These are phyloP conservation scores for Auricularia heimuer DNA, from an alignment of 768 basidiomycete species.

Conservation along the genomic window DNA sequence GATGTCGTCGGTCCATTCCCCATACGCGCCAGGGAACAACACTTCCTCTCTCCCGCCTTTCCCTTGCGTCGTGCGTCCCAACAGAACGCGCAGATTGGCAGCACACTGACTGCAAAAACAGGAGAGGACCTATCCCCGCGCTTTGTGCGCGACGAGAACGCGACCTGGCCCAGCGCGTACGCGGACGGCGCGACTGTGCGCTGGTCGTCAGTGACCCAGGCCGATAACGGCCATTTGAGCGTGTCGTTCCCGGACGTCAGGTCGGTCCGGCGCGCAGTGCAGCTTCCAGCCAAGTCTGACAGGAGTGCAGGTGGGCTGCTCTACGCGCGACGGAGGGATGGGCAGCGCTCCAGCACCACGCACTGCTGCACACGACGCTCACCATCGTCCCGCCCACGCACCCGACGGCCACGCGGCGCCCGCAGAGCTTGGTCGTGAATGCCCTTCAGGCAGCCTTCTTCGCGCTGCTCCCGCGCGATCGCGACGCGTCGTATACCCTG, in stretches of 20 bases:
- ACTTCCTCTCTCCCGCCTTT: slow-evolving; percentile 69
- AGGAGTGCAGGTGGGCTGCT: slow-evolving; percentile 47
- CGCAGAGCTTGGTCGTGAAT: slow-evolving; percentile 39
- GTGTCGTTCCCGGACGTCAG: slow-evolving; percentile 58
- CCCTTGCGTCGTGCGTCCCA: slow-evolving; percentile 48
- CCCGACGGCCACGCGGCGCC: slow-evolving; percentile 21
- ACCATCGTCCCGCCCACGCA: slow-evolving; percentile 40
- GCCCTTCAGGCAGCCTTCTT: slow-evolving; percentile 71
- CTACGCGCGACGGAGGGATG: slow-evolving; percentile 75
- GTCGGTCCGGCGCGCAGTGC: slow-evolving; percentile 21
- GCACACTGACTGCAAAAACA: neutral
- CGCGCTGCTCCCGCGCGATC: slow-evolving; percentile 42
- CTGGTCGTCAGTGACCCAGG: slow-evolving; percentile 42
- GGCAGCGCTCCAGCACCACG: slow-evolving; percentile 77
- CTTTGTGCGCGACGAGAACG: slow-evolving; percentile 32
- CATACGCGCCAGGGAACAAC: slow-evolving; percentile 74
- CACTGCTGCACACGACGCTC: slow-evolving; percentile 54
- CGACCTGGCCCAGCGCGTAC: slow-evolving; percentile 56
- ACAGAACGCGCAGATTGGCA: neutral
- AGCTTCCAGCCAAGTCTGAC: neutral
- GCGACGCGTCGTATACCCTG: slow-evolving; percentile 17
- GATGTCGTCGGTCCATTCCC: slow-evolving; percentile 72
- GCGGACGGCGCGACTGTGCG: slow-evolving; percentile 50
- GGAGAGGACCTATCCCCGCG: slow-evolving; percentile 35
- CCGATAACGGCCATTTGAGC: slow-evolving; percentile 37